These are phyloP conservation scores for Mucuna pruriens DNA, from an alignment of 306 rosid species.

Conservation along the genomic window DNA sequence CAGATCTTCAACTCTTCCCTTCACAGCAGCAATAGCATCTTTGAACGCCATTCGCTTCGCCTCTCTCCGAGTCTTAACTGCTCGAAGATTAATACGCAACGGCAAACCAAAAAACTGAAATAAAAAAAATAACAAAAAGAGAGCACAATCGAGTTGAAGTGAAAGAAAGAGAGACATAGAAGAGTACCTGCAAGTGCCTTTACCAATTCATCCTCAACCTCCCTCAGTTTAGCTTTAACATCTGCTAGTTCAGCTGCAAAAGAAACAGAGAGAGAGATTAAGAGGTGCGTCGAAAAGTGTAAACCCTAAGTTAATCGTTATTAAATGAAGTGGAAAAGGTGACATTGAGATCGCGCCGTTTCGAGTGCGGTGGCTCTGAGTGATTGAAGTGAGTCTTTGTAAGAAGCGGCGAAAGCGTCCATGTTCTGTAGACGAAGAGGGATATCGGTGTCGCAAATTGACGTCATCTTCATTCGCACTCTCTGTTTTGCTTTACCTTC, in stretches of 20 bases:
- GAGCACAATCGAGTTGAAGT: background rate
- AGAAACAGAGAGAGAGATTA: background rate
- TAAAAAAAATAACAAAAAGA: background rate
- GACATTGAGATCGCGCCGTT: constrained; percentile 54
- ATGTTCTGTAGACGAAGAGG: constrained; percentile 40
- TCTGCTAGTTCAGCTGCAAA: constrained; percentile 54
- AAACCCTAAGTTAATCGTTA: background rate
- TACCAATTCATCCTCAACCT: constrained; percentile 71
- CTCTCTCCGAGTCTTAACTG: constrained; percentile 77
- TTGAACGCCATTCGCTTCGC: constrained; percentile 65
- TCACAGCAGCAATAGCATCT: constrained; percentile 60
- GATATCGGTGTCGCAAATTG: constrained; percentile 53
- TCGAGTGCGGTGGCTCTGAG: constrained; percentile 41
- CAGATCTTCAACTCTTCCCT: constrained; percentile 54
- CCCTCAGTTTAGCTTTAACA: constrained; percentile 58
- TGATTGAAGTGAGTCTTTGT: constrained; percentile 45
- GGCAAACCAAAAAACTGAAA: background rate
- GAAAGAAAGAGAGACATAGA: background rate
- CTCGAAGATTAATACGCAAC: background rate
- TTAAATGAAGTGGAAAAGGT: background rate
- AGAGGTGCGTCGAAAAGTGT: background rate
- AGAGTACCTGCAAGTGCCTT: constrained; percentile 63
- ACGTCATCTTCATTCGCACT: constrained; percentile 38
- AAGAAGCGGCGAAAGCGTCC: constrained; percentile 45
- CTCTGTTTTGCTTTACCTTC: background rate